Conservation (phyloP, 2,329 filamentous ascomycete genomes). For the Berkeleyomyces basicola region DNA sequence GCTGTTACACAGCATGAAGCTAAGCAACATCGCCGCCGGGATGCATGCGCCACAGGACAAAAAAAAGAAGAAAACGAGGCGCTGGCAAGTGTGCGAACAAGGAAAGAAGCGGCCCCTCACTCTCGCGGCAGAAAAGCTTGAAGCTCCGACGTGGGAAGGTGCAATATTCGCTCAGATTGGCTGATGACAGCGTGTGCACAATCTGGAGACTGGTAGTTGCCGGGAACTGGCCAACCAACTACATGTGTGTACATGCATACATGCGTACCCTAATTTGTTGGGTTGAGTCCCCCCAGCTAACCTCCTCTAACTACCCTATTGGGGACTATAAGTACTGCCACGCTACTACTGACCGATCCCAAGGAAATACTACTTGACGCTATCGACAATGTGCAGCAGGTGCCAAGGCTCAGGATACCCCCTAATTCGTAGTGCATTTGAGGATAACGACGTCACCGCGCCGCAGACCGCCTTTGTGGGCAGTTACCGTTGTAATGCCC, state of each 20-base stretch:
- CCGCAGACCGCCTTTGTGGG: background rate
- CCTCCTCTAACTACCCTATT: too few relatives aligned
- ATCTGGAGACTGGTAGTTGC: background rate
- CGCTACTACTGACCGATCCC: too few relatives aligned
- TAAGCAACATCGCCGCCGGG: slow-evolving; percentile 3
- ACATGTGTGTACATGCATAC: background rate
- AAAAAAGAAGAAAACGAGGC: background rate
- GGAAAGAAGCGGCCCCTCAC: background rate
- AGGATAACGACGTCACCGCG: background rate
- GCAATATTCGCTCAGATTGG: background rate
- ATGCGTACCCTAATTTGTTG: background rate
- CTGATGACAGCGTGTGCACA: background rate
- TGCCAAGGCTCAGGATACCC: too few relatives aligned
- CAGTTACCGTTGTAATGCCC: background rate
- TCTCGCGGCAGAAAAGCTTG: background rate
- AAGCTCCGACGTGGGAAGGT: background rate
- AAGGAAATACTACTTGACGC: too few relatives aligned
- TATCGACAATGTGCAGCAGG: too few relatives aligned
- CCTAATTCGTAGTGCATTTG: background rate
- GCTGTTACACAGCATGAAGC: slow-evolving; percentile 9
- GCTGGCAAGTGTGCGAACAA: background rate
- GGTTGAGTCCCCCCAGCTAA: too few relatives aligned
- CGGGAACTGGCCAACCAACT: too few relatives aligned
- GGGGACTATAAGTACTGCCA: too few relatives aligned
- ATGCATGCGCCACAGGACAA: background rate